Evolutionary conservation across 1,139 yeast species (phyloP).

Genomic region (Hansenula sp.): DNA sequence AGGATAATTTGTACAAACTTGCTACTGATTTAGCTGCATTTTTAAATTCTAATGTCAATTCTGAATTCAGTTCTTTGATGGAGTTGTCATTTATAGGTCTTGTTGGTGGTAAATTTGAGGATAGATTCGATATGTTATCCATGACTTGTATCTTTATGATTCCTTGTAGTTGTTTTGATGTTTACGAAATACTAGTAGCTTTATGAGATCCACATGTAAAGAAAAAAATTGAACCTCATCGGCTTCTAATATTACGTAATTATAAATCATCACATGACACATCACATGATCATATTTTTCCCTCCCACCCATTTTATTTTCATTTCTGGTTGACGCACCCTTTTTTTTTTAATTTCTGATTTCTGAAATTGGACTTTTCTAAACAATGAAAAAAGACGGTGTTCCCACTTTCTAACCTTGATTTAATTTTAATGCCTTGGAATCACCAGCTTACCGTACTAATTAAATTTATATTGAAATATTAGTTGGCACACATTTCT

Average conservation of each 20-base stretch:
- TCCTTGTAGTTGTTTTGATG: too few relatives aligned
- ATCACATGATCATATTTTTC: neutral
- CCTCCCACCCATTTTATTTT: too few relatives aligned
- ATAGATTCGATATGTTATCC: slow-evolving; percentile 52
- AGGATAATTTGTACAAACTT: slow-evolving; percentile 50
- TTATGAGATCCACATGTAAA: neutral
- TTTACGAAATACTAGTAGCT: too few relatives aligned
- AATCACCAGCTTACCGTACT: too few relatives aligned
- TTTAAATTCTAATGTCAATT: slow-evolving; percentile 50
- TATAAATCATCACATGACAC: neutral
- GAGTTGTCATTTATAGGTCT: slow-evolving; percentile 40
- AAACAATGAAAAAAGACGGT: neutral
- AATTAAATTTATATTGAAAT: too few relatives aligned
- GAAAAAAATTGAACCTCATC: neutral
- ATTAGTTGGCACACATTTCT: too few relatives aligned
- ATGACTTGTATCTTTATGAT: too few relatives aligned
- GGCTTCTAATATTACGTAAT: neutral
- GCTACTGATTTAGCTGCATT: slow-evolving; percentile 65
- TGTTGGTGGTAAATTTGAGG: slow-evolving; percentile 46
- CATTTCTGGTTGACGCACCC: neutral
- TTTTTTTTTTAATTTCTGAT: too few relatives aligned
- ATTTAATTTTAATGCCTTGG: too few relatives aligned
- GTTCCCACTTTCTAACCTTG: neutral
- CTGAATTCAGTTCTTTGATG: slow-evolving; percentile 38
- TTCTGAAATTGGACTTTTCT: neutral